Evolutionary conservation across 179 eudicot species (phyloP), one percentile per base, ranked within the genome.

Genomic region (Nepenthes alata): DNA sequence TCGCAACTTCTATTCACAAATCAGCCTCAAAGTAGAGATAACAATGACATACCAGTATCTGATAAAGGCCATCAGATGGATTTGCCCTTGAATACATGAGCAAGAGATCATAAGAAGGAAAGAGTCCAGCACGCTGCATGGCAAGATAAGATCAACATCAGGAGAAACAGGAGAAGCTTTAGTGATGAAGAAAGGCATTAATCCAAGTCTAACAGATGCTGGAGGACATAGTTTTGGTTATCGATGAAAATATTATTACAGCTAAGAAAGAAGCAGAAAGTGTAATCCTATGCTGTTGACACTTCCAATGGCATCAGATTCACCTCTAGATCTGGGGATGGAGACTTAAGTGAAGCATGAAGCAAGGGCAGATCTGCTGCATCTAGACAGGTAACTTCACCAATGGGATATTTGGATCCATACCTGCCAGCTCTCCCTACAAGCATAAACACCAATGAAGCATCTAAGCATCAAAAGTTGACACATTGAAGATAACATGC

Each of bases 341-440:
- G 87, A 55, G 87, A 74, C 34, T 71, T 60, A 50, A 93, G 78
- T 47, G 97, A 63, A 59, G 85, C 67, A 74, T 87, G 97, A 69
- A 93, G 88, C 47, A 93, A 78, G 49, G 91, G 90, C 67, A 93
- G 66, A 78, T 93, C 97, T 11, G 80, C 70, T 9, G 72, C 75
- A 52, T 80, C 72, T 35, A 89, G 77, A 80, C 98, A 93, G 15
- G 98, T 93, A 61, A 93, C 98, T 78, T 89, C 94, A 68, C 98
- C 98, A 61, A 75, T 70, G 14, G 98, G 95, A 72, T 67, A 93
- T 62, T 82, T 82, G 54, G 98, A 93, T 66, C 87, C 88, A 69
- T 72, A 93, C 78, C 98, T 85, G 57, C 98, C 98, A 75, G 98
- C 98, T 79, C 98, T 89, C 35, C 98, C 98, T 93, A 63, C 74